Evolutionary conservation across 1,139 yeast species (phyloP).

Genomic region (Hemisphaericaspora xylofermentans): DNA sequence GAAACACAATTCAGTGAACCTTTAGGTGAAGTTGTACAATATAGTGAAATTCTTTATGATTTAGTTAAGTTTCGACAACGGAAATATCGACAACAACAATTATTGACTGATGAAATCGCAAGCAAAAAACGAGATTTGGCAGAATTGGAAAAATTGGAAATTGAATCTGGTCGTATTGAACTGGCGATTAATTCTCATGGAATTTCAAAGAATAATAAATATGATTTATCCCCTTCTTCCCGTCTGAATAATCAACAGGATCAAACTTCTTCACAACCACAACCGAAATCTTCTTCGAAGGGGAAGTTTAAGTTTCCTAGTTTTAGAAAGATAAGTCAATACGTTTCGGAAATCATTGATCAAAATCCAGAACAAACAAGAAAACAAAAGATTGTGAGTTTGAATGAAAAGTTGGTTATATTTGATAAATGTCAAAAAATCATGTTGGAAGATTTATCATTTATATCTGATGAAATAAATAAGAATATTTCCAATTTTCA

Average conservation of each 20-base stretch:
- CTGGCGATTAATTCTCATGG: constrained; percentile 28
- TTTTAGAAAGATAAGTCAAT: constrained; percentile 54
- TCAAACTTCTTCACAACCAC: not conserved
- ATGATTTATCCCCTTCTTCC: constrained; percentile 24
- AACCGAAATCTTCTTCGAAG: constrained; percentile 1
- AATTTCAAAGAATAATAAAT: constrained; percentile 27
- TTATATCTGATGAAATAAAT: constrained; percentile 51
- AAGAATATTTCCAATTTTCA: constrained; percentile 53
- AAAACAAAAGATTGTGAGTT: constrained; percentile 52
- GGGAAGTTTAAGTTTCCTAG: constrained; percentile 27
- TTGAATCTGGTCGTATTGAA: constrained; percentile 40
- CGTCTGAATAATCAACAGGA: constrained; percentile 1
- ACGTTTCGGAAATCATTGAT: constrained; percentile 67
- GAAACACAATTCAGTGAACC: constrained; percentile 82
- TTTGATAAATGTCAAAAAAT: constrained; percentile 58
- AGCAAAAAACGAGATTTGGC: constrained; percentile 44
- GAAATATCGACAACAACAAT: constrained; percentile 64
- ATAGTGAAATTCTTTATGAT: constrained; percentile 64
- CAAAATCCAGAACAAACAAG: constrained; percentile 69
- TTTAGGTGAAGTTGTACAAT: constrained; percentile 76
- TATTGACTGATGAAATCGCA: constrained; percentile 55
- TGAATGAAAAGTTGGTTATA: constrained; percentile 51
- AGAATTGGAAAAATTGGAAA: constrained; percentile 42
- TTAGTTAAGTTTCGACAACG: constrained; percentile 68
- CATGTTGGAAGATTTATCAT: constrained; percentile 54